These are phyloP conservation scores for Phellopilus nigrolimitatus DNA, from an alignment of 1,284 basidiomycete genomes.

Conservation along the genomic window DNA sequence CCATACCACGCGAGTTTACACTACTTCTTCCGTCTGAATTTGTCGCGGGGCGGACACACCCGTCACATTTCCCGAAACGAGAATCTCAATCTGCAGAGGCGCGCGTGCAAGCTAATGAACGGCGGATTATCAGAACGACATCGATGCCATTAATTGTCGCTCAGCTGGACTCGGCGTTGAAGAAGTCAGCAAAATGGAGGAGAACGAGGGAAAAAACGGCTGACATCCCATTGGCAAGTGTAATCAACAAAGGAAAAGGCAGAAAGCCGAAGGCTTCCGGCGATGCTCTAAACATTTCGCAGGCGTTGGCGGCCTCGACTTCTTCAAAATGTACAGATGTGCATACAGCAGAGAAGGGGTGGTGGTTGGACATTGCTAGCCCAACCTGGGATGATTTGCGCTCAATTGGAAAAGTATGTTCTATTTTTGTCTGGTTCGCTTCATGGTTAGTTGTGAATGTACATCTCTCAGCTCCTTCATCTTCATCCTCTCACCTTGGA, in stretches of 20 bases:
- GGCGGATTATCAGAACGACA: slow-evolving; percentile 48
- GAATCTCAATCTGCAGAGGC: slow-evolving; percentile 5
- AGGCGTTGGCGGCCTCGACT: background rate
- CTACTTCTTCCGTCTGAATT: slow-evolving; percentile 50
- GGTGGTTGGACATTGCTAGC: slow-evolving; percentile 92
- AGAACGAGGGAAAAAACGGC: slow-evolving; percentile 22
- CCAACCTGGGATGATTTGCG: slow-evolving; percentile 90
- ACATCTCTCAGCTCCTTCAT: slow-evolving; percentile 60
- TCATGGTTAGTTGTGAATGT: slow-evolving; percentile 5
- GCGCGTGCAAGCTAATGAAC: slow-evolving; percentile 16
- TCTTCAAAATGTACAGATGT: background rate
- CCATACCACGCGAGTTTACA: slow-evolving; percentile 60
- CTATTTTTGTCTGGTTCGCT: too few relatives aligned
- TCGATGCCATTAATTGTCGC: slow-evolving; percentile 53
- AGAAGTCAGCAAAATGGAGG: slow-evolving; percentile 32
- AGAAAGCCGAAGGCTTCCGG: background rate
- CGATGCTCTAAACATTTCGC: background rate
- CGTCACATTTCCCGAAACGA: slow-evolving; percentile 10
- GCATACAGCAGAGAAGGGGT: slow-evolving; percentile 41
- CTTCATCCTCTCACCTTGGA: slow-evolving; percentile 93
- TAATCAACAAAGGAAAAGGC: slow-evolving; percentile 30
- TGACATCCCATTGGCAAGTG: slow-evolving; percentile 24
- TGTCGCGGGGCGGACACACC: slow-evolving; percentile 21
- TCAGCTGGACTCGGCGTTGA: slow-evolving; percentile 51
- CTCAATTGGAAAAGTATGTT: slow-evolving; percentile 74